Percentiles rank a stretch among this genome's conserved stretches.
Conservation (phyloP, 148 eudicot species). For the Heliosperma pusillum region DNA sequence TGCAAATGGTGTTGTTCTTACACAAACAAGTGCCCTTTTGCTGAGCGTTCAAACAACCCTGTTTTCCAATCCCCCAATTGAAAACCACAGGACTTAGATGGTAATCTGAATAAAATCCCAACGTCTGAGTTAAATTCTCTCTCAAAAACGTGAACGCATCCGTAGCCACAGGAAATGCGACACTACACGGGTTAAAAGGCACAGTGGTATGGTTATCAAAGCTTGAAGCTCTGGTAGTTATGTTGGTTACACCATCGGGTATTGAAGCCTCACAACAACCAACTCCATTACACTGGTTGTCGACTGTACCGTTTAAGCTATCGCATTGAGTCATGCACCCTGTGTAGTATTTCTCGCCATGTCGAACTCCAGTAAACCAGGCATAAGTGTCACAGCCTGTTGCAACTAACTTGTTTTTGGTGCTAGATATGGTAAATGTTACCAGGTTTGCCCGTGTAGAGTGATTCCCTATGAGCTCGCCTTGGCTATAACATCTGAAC, state of each 20-base stretch:
- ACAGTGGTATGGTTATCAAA: not conserved
- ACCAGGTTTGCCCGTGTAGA: not conserved
- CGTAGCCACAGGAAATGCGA: slow-evolving; percentile 19
- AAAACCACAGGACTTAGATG: slow-evolving; percentile 13
- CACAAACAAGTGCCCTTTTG: slow-evolving; percentile 15
- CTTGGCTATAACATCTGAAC: slow-evolving; percentile 8
- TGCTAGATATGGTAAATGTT: slow-evolving; percentile 14
- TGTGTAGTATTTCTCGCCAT: slow-evolving; percentile 12
- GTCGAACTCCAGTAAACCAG: slow-evolving; percentile 12
- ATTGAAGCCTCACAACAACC: slow-evolving; percentile 21
- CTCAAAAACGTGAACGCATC: not conserved
- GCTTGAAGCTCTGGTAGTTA: not conserved
- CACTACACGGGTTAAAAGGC: slow-evolving; percentile 17
- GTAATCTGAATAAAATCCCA: not conserved
- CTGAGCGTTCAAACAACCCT: slow-evolving; percentile 12
- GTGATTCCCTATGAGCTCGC: not conserved
- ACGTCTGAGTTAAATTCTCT: not conserved
- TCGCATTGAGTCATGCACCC: slow-evolving; percentile 24
- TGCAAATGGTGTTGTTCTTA: slow-evolving; percentile 15
- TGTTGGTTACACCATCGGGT: slow-evolving; percentile 10
- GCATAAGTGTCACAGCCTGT: slow-evolving; percentile 22
- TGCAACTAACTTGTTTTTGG: slow-evolving; percentile 13
- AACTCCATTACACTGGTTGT: slow-evolving; percentile 15
- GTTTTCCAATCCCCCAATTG: slow-evolving; percentile 24
- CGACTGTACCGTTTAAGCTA: not conserved